Base-by-base conservation (phyloP, 768 basidiomycete genomes). In the Amanita brunnescens region DNA sequence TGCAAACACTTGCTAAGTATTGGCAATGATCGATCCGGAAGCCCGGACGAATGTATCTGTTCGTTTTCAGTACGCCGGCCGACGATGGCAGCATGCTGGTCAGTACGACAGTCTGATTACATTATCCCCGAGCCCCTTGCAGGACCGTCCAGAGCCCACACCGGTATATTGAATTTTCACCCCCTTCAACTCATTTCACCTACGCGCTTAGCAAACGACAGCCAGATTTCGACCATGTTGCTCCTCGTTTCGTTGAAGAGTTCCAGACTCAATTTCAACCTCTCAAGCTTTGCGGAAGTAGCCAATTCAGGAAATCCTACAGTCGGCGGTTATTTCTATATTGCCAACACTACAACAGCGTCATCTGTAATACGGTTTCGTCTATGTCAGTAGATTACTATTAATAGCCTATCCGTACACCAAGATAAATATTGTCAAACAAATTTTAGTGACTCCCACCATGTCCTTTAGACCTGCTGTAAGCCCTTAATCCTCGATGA, bases 381-480 rank as follows among this genome's bases (percentile, higher is more conserved):
- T 12, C n/a, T 6, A 16, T 38, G 37, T 38, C n/a, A 18, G n/a
- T 16, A 38, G n/a, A 16, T 39, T 20, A 16, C 8, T 26, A 23
- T 40, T 4, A 29, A 7, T 29, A 4, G 26, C 26, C 26, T 29
- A 7, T 29, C 7, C n/a, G 7, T 29, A 7, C 26, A 7, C 26
- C 26, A 42, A 13, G 13, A 26, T 20, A 42, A 41, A 32, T 16
- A 50, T 10, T 41, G 10, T 20, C 21, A 49, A 49, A 39, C 13
- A 12, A 29, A 26, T 39, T 37, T 26, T 14, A 32, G 16, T 18
- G 0, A n/a, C 21, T 13, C 8, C 38, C 29, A 55, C 48, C 60
- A 87, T 88, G 86, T 76, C 87, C 48, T 69, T 79, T 52, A 75
- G 87, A 71, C 86, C 87, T 51, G 77, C 85, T 21, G 87, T 87